These are phyloP conservation scores for Hymenoscyphus infarciens DNA, from an alignment of 2,329 filamentous ascomycete species.

Conservation along the genomic window DNA sequence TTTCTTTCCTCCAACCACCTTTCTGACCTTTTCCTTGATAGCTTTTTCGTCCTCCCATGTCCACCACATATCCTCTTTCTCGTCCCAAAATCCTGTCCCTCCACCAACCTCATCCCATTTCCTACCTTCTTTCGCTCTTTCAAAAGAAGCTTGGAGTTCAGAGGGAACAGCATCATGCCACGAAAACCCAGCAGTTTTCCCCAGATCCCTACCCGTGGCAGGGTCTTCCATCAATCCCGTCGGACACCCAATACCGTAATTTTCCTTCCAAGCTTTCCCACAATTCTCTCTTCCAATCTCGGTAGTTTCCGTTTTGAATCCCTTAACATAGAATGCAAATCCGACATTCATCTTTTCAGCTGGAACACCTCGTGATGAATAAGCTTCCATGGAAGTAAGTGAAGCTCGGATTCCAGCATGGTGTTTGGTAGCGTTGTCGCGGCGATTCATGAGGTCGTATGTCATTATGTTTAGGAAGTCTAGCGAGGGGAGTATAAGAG, in stretches of 20 bases:
- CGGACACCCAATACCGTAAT: conserved; percentile 45
- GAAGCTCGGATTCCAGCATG: conserved; percentile 60
- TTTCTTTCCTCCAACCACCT: conserved; percentile 52
- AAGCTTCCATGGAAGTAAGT: conserved; percentile 52
- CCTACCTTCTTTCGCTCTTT: conserved; percentile 49
- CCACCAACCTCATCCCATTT: conserved; percentile 54
- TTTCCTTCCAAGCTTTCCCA: not conserved
- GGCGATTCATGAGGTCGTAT: conserved; percentile 68
- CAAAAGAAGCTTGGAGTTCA: conserved; percentile 55
- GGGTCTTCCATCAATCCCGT: conserved; percentile 57
- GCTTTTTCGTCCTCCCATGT: conserved; percentile 64
- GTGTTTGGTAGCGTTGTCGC: conserved; percentile 60
- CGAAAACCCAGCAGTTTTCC: conserved; percentile 56
- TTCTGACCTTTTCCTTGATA: conserved; percentile 58
- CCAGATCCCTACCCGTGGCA: conserved; percentile 52
- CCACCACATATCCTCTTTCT: conserved; percentile 61
- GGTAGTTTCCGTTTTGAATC: conserved; percentile 49
- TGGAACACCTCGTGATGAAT: conserved; percentile 51
- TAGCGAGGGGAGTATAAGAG: conserved; percentile 54
- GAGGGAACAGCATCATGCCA: conserved; percentile 54
- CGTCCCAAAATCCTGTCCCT: conserved; percentile 68
- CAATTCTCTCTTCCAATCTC: conserved; percentile 28
- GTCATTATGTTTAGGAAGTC: conserved; percentile 70
- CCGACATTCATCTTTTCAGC: conserved; percentile 56
- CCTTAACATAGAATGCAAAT: conserved; percentile 66